A percentile compares a stretch with the other conserved stretches of the same genome.
phyloP scores from a whole-genome alignment of 2,329 filamentous ascomycete species.

The Juglanconis oblonga region DNA sequence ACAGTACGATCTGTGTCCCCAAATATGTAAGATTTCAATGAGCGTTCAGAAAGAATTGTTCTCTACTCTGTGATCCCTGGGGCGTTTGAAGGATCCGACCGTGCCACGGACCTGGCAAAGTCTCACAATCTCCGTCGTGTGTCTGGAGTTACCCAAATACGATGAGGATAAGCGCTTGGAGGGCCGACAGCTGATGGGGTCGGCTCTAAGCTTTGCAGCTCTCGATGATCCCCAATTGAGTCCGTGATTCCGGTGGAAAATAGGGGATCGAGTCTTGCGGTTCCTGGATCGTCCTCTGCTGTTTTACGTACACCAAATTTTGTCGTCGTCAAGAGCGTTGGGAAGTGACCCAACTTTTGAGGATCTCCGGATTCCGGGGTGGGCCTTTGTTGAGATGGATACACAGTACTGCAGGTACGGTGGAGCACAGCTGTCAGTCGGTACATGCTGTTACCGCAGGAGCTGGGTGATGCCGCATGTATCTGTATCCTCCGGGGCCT shows the following conservation, averaged over 20 bases:
- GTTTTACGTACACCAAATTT: background rate
- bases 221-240: too few relatives aligned
- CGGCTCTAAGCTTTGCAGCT: too few relatives aligned
- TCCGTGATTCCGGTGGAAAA: too few relatives aligned
- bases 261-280: too few relatives aligned
- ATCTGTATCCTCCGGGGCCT: background rate
- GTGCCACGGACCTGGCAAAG: too few relatives aligned
- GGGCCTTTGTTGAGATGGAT: slow-evolving; percentile 2
- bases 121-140: too few relatives aligned
- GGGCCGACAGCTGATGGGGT: too few relatives aligned
- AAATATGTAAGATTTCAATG: slow-evolving; percentile 11
- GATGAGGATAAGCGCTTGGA: too few relatives aligned
- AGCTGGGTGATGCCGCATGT: background rate
- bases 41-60: background rate
- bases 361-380: background rate
- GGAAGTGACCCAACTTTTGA: slow-evolving; percentile 3
- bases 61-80: background rate
- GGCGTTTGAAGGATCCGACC: background rate
- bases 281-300: too few relatives aligned
- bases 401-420: too few relatives aligned
- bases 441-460: background rate
- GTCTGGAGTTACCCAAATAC: too few relatives aligned
- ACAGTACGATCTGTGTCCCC: slow-evolving; percentile 10
- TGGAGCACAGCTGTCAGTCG: background rate
- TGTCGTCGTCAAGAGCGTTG: slow-evolving; percentile 1